Evolutionary conservation across 2,329 filamentous ascomycete species (phyloP), one percentile per base, ranked within the genome.

Genomic region (Laburnicola sp.): DNA sequence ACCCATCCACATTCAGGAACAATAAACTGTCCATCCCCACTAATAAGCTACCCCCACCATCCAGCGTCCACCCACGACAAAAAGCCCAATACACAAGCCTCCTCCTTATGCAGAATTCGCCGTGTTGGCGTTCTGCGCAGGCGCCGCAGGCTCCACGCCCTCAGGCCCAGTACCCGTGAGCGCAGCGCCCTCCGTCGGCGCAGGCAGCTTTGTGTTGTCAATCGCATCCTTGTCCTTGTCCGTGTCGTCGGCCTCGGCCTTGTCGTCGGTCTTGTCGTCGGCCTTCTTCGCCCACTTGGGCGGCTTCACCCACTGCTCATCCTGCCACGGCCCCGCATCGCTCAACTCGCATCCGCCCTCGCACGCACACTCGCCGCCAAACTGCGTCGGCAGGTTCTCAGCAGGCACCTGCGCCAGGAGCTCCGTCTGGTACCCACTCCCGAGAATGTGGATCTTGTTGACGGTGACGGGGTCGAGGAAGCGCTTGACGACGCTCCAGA

Each of bases 391-490:
- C 55, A 99, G 80, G 78, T 96, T 97, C 82, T 97, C 92, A 46
- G 85, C 81, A 1, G 91, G 88, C 2, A 99, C 83, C 78, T 99
- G 94, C 51, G 78, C 81, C 54, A 96, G 80, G 50, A 99, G 80
- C 74, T 96, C 89, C 68, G 83, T 85, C 80, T 95, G 83, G 80
- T 97, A 97, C 53, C 83, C 80, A 59, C 79, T 77, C 59, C 92
- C 91, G 34, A 97, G 82, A 50, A 99, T 86, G 76, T 96, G 86
- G 71, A 99, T 99, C 85, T 99, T 99, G 71, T 87, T 82, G 54
- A 96, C 92, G 41, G 94, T 99, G 68, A 99, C 91, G 45, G 94
- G 94, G 77, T 99, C 94, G 66, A 99, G 83, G 85, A 94, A 97
- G 61, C 86, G 86, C 82, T 95, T 97, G 75, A 97, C 84, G 51